Percentiles rank a stretch among this genome's conserved stretches.
These are phyloP conservation scores for Macrotyloma uniflorum DNA, from an alignment of 306 rosid genomes.

Conservation along the genomic window DNA sequence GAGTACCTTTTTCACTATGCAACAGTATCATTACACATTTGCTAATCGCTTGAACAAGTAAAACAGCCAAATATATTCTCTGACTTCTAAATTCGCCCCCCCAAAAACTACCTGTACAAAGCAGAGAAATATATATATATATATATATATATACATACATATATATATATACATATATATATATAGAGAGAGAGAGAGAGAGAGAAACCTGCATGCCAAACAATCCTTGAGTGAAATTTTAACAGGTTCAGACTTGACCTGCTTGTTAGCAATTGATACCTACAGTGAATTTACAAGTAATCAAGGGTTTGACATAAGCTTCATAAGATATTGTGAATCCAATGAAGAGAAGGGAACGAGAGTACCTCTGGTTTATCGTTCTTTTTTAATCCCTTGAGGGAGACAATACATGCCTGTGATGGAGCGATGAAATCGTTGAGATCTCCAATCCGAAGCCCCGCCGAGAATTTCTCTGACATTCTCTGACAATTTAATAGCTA, in stretches of 20 bases:
- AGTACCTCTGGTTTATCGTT: conserved; percentile 63
- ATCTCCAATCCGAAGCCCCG: conserved; percentile 88
- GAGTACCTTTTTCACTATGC: background rate
- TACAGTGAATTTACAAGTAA: conserved; percentile 20
- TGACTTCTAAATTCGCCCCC: background rate
- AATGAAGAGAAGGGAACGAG: background rate
- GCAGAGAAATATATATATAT: background rate
- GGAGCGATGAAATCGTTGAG: conserved; percentile 93
- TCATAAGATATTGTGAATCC: background rate
- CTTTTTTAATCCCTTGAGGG: conserved; percentile 78
- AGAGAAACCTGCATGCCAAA: conserved; percentile 89
- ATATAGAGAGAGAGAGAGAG: background rate
- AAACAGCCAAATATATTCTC: background rate
- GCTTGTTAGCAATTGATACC: conserved; percentile 64
- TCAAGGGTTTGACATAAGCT: background rate
- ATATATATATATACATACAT: too few species aligned
- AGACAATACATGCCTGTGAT: conserved; percentile 88
- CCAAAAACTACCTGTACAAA: background rate
- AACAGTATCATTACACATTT: background rate
- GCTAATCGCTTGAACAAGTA: background rate
- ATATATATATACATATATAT: too few species aligned
- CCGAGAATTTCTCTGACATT: conserved; percentile 93
- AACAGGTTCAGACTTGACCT: conserved; percentile 76
- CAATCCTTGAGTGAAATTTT: conserved; percentile 95
- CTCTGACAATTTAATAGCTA: background rate